Evolutionary conservation across 73 alveolate genomes (phyloP).

Genomic region (Stentor coeruleus): DNA sequence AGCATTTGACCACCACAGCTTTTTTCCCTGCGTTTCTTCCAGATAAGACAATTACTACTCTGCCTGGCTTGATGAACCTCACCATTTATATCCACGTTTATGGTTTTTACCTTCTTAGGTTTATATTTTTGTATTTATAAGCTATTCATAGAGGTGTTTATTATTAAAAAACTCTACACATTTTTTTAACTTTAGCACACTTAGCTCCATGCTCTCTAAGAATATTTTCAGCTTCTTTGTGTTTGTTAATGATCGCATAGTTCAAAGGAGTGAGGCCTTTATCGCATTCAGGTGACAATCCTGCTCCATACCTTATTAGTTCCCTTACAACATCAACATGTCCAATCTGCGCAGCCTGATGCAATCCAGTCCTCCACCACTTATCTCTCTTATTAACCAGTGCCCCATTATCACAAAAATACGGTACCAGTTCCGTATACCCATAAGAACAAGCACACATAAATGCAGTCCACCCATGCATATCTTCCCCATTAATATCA

Average conservation of each 20-base stretch:
- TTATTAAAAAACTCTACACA: not conserved
- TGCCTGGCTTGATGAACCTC: slow-evolving; percentile 67
- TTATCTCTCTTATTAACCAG: slow-evolving; percentile 17
- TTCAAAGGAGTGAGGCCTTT: not conserved
- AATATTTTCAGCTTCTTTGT: not conserved
- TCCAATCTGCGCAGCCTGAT: slow-evolving; percentile 20
- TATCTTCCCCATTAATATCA: slow-evolving; percentile 9
- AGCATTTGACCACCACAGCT: slow-evolving; percentile 65
- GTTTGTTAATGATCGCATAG: not conserved
- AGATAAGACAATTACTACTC: slow-evolving; percentile 75
- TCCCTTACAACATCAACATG: not conserved
- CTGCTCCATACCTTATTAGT: slow-evolving; percentile 1
- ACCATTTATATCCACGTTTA: no score
- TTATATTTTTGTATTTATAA: no score
- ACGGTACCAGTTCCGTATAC: not conserved
- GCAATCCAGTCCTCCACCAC: slow-evolving; percentile 5
- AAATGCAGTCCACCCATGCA: slow-evolving; percentile 11
- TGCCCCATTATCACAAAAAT: slow-evolving; percentile 19
- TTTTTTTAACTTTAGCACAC: not conserved
- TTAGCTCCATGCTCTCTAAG: not conserved
- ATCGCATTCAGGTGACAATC: slow-evolving; percentile 4
- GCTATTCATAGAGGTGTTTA: not conserved
- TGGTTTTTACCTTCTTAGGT: no score
- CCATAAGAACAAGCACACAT: slow-evolving; percentile 19
- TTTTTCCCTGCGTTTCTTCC: slow-evolving; percentile 94